These are phyloP conservation scores for Aspergillus sp. DNA, from an alignment of 2,329 filamentous ascomycete genomes.

Conservation along the genomic window DNA sequence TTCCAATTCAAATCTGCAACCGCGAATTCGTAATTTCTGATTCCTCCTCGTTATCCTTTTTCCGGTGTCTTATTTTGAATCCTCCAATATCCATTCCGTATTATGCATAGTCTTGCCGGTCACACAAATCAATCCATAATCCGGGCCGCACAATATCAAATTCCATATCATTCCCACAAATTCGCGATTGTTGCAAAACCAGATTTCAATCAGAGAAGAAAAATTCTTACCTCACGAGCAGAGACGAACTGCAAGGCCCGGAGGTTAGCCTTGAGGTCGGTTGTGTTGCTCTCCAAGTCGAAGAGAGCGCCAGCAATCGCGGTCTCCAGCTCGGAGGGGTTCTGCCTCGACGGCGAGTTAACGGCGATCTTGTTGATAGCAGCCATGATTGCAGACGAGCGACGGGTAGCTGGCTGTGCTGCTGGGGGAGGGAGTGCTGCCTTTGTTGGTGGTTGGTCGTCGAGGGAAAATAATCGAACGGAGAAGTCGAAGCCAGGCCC, in stretches of 20 bases:
- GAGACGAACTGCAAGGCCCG: conserved; percentile 98
- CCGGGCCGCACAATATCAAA: conserved; percentile 2
- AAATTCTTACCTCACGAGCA: conserved; percentile 88
- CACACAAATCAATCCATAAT: conserved; percentile 8
- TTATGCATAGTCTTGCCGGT: not conserved
- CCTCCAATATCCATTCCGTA: too few relatives aligned
- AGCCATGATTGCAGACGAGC: conserved; percentile 57
- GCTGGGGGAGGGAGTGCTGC: conserved; percentile 27
- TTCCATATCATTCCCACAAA: too few relatives aligned
- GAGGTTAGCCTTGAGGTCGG: conserved; percentile 93
- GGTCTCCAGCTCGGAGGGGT: conserved; percentile 95
- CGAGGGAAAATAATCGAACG: conserved; percentile 20
- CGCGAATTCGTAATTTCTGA: too few relatives aligned
- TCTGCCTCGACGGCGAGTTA: conserved; percentile 94
- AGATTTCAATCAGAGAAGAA: not conserved
- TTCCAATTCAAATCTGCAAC: too few relatives aligned
- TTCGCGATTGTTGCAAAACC: too few relatives aligned
- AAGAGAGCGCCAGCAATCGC: conserved; percentile 95
- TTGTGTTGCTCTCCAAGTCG: conserved; percentile 98
- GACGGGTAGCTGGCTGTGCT: conserved; percentile 33
- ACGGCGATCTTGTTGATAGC: conserved; percentile 96
- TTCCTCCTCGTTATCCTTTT: too few relatives aligned
- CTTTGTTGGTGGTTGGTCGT: conserved; percentile 28
- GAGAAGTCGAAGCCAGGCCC: conserved; percentile 6
- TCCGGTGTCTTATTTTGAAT: too few relatives aligned